phyloP scores from a whole-genome alignment of 768 basidiomycete species.

The Boletus edulis region DNA sequence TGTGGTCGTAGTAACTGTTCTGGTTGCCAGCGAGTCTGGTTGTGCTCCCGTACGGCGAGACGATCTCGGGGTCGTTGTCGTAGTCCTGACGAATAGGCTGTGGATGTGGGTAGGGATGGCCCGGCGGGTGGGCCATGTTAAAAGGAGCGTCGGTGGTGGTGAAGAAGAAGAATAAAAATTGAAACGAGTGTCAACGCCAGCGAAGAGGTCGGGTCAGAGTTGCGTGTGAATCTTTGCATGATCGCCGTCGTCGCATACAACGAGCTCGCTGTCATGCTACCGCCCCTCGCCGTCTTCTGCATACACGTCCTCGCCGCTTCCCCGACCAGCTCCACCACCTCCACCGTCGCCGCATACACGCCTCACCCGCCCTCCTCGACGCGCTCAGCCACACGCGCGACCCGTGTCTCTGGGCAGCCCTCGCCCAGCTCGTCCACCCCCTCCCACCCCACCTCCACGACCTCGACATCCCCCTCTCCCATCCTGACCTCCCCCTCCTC shows the following conservation, averaged over 20 bases:
- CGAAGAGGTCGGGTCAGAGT: slow-evolving; percentile 12
- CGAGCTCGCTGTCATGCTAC: slow-evolving; percentile 18
- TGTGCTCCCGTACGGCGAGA: slow-evolving; percentile 59
- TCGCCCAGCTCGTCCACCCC: slow-evolving; percentile 57
- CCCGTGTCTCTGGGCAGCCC: slow-evolving; percentile 59
- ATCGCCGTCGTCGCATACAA: neutral
- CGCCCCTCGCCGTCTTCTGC: slow-evolving; percentile 51
- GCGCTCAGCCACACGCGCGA: slow-evolving; percentile 36
- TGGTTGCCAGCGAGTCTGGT: slow-evolving; percentile 50
- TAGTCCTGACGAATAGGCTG: slow-evolving; percentile 38
- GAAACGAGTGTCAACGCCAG: slow-evolving; percentile 13
- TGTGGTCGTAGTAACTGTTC: slow-evolving; percentile 31
- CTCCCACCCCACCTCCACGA: slow-evolving; percentile 41
- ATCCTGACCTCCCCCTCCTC: slow-evolving; percentile 52
- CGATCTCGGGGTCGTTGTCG: slow-evolving; percentile 48
- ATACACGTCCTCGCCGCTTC: slow-evolving; percentile 41
- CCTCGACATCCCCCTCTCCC: slow-evolving; percentile 50
- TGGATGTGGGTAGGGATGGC: slow-evolving; percentile 31
- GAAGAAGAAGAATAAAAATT: neutral
- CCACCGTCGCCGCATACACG: slow-evolving; percentile 37
- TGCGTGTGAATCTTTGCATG: slow-evolving; percentile 16
- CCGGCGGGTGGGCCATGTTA: slow-evolving; percentile 38
- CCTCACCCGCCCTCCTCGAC: slow-evolving; percentile 43
- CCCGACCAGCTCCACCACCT: slow-evolving; percentile 37
- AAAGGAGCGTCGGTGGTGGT: slow-evolving; percentile 25